phyloP scores from a whole-genome alignment of 345 rosid genomes.

The Laguncularia racemosa region DNA sequence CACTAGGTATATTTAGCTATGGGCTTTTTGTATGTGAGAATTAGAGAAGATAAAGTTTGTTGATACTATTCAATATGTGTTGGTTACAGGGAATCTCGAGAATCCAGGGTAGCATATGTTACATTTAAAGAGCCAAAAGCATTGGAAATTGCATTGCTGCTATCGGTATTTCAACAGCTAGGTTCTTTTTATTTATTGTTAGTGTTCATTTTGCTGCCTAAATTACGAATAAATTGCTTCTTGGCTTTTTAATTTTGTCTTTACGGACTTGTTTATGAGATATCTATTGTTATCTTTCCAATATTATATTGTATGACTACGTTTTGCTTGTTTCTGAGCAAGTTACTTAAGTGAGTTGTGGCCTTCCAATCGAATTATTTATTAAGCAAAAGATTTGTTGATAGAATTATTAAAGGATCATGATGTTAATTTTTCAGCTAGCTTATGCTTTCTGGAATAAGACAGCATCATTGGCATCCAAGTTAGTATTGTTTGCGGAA shows the following conservation, averaged over 20 bases:
- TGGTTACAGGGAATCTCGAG: constrained; percentile 46
- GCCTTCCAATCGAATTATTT: too few species aligned
- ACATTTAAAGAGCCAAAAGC: constrained; percentile 85
- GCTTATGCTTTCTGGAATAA: too few species aligned
- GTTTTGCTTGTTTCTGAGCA: too few species aligned
- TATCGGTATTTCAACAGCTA: constrained; percentile 39
- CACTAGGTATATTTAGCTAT: neutral
- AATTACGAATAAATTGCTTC: neutral
- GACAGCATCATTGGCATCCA: too few species aligned
- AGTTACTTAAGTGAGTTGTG: too few species aligned
- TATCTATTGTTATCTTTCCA: too few species aligned
- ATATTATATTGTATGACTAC: too few species aligned
- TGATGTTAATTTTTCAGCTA: too few species aligned
- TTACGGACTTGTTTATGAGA: neutral
- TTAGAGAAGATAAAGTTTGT: neutral
- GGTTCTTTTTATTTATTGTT: neutral
- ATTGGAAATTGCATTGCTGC: constrained; percentile 78
- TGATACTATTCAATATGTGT: neutral
- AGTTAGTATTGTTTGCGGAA: too few species aligned
- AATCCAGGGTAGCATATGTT: constrained; percentile 58
- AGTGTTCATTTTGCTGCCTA: neutral
- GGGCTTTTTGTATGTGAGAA: neutral
- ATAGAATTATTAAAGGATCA: too few species aligned
- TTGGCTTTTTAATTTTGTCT: neutral
- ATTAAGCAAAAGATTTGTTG: too few species aligned